These are phyloP conservation scores for Penicillium vulpinum DNA, from an alignment of 2,329 filamentous ascomycete genomes.

Conservation along the genomic window DNA sequence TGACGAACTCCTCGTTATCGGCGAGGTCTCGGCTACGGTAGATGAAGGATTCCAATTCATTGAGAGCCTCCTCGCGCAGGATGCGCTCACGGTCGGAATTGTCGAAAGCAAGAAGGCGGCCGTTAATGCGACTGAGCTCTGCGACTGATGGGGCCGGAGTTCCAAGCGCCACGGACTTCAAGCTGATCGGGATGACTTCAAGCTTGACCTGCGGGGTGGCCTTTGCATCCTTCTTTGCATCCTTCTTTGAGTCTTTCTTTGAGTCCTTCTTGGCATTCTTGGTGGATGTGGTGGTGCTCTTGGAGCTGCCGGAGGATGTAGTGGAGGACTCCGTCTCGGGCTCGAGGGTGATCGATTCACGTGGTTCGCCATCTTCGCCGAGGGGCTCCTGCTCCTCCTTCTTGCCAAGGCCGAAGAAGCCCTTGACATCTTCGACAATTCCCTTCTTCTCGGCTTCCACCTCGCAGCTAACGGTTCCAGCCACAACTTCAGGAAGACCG, in stretches of 20 bases:
- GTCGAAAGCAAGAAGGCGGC: slow-evolving; percentile 80
- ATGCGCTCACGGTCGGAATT: slow-evolving; percentile 76
- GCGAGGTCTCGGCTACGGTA: slow-evolving; percentile 85
- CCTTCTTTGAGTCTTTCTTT: slow-evolving; percentile 19
- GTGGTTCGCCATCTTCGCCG: slow-evolving; percentile 58
- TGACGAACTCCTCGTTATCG: slow-evolving; percentile 71
- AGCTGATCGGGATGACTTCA: slow-evolving; percentile 54
- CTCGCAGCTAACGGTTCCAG: slow-evolving; percentile 82
- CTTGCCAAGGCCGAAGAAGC: slow-evolving; percentile 90
- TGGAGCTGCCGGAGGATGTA: slow-evolving; percentile 45
- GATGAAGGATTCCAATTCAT: slow-evolving; percentile 89
- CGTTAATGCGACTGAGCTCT: slow-evolving; percentile 56
- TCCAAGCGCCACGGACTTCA: slow-evolving; percentile 51
- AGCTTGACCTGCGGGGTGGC: slow-evolving; percentile 47
- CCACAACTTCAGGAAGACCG: slow-evolving; percentile 75
- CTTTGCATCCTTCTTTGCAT: slow-evolving; percentile 45
- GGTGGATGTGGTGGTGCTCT: slow-evolving; percentile 52
- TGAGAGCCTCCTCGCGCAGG: slow-evolving; percentile 80
- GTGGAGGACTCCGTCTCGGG: slow-evolving; percentile 50
- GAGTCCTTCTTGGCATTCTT: slow-evolving; percentile 41
- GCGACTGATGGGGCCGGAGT: slow-evolving; percentile 37
- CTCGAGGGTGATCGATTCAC: slow-evolving; percentile 51
- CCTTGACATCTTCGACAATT: slow-evolving; percentile 93
- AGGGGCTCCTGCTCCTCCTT: slow-evolving; percentile 78
- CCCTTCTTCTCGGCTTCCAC: slow-evolving; percentile 74